Base-by-base conservation (phyloP, 345 rosid genomes). In the Populus simonii region DNA sequence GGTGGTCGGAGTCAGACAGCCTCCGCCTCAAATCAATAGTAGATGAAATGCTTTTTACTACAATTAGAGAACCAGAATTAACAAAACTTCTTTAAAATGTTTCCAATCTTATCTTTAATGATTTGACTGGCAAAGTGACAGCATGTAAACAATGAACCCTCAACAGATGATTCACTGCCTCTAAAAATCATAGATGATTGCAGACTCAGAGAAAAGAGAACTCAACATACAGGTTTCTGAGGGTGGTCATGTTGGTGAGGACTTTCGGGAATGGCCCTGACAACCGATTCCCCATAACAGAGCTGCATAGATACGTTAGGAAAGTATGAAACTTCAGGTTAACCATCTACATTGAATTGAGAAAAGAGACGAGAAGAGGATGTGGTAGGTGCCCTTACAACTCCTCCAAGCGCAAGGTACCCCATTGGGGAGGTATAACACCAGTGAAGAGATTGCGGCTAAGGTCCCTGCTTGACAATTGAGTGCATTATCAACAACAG, bases 221-320 rank as follows among this genome's bases (percentile, higher is more conserved):
- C 10, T 43, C 20, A 59, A 83, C 94, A 65, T 94, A 94, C 98
- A 94, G 66, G 87, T 89, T 94, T 77, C 47, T 83, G 74, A 92
- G 92, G 43, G 87, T 82, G 68, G 88, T 86, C 76, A 94, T 86
- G 72, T 81, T 84, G 70, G 94, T 89, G 71, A 94, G 81, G 72
- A 84, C 92, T 81, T 74, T 87, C 4, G 98, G 98, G 74, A 94
- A 94, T 57, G 96, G 86, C 71, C 97, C 98, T 20, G 96, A 89
- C 79, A 94, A 77, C 73, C 82, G 83, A 77, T 92, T 94, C 81
- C 98, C 98, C 98, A 94, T 94, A 43, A 94, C 79, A 72, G 89
- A 91, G 83, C 98, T 92, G 87, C 84, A 77, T 39, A 49, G 41
- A 8, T 31, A 29, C 74, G 39, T 31, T 35, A 61, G 29, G 29